Conservation (phyloP, 441 rosid genomes). For the Bocquillonia castaneifolia region DNA sequence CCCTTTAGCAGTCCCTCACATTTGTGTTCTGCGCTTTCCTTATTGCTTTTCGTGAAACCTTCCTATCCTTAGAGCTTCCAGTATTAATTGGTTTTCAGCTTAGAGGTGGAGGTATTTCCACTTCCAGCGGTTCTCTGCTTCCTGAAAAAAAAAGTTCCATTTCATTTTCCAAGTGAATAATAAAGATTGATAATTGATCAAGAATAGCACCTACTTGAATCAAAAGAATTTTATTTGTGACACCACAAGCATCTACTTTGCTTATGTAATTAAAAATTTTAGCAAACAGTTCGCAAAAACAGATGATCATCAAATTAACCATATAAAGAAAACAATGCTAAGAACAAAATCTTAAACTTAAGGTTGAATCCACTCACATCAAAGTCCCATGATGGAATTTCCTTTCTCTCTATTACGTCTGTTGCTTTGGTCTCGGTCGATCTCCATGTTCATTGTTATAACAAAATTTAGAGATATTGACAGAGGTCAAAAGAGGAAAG, state of each 20-base stretch:
- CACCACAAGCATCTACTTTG: background rate
- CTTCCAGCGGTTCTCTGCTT: conserved; percentile 49
- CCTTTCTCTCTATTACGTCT: conserved; percentile 57
- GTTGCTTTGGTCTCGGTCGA: conserved; percentile 54
- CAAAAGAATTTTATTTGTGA: background rate
- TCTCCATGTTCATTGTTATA: conserved; percentile 71
- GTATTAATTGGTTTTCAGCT: conserved; percentile 38
- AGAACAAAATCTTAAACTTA: background rate
- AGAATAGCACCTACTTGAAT: background rate
- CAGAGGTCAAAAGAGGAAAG: background rate
- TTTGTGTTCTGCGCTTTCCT: conserved; percentile 25
- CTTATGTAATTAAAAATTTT: background rate
- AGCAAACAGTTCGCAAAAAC: background rate
- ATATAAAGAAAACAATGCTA: background rate
- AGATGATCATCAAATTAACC: conserved; percentile 1
- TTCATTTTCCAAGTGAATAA: conserved; percentile 1
- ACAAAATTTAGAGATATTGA: conserved; percentile 8
- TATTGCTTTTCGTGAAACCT: conserved; percentile 27
- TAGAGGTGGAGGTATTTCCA: conserved; percentile 63
- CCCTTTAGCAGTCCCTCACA: conserved; percentile 46
- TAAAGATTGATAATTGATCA: too few species aligned
- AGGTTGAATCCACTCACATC: conserved; percentile 39
- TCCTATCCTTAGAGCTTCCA: conserved; percentile 31
- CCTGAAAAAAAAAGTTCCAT: conserved; percentile 32
- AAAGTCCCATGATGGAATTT: conserved; percentile 70